Base-by-base conservation (phyloP, 805 yeast genomes). In the Saccharomycopsis synnaedendra region DNA sequence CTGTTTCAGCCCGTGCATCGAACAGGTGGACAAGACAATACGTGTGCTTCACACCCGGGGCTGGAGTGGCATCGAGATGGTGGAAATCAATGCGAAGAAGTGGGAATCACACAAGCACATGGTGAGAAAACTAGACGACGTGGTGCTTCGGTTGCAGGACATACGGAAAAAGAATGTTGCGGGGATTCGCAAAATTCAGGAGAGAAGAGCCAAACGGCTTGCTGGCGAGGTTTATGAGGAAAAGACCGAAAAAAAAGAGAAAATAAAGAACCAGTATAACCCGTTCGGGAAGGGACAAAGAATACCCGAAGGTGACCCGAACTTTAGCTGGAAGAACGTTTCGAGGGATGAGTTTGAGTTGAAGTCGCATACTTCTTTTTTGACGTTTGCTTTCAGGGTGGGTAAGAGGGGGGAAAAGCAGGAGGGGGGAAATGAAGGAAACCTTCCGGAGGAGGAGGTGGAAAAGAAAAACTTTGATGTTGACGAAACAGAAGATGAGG, bases 1-100 rank as follows among this genome's bases (percentile, higher is more conserved):
- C 65, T 93, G 98, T 64, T 93, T 93, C 60, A 85, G 95, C 38
- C 99, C 99, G 6, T 93, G 99, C 64, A 85, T 93, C 43, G 99
- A 93, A 65, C 99, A 93, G 66, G 98, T 93, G 3, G 82, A 82
- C 49, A 82, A 85, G 60, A 85, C 97, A 0, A 78, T 90, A 8
- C 82, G 76, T 54, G 82, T 85, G 0, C 66, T 93, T 49, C 80
- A 82, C 55, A 73, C 69, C 34, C 62, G 80, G 40, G 96, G 95
- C 1, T 93, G 97, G 96, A 72, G 75, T 4, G 73, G 76, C 11
- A 79, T 93, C 28, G 96, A 93, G 64, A 85, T 87, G 89, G 94
- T 90, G 3, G 97, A 90, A 60, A 80, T 88, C 43, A 81, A 83
- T 39, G 86, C 89, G 5, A 78, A 75, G 56, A 75, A 85, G 55